Conservation (phyloP, 495 filamentous ascomycete species). For the Cairneyella variabilis region DNA sequence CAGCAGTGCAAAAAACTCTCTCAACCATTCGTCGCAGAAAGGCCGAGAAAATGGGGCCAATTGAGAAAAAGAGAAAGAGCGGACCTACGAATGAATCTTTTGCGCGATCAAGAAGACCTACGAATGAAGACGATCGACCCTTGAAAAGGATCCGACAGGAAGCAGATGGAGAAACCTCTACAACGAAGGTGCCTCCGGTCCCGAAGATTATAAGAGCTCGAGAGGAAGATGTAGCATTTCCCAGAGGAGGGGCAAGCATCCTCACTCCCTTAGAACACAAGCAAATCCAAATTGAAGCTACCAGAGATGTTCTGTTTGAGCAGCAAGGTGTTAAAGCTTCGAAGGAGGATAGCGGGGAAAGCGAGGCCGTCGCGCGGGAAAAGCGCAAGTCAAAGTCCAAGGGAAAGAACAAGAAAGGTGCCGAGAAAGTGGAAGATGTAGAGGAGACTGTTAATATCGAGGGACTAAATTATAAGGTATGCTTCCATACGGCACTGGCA, state of each 20-base stretch:
- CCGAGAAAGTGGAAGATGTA: constrained; percentile 34
- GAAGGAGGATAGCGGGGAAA: constrained; percentile 33
- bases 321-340: constrained; percentile 51
- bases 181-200: constrained; percentile 4
- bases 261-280: constrained; percentile 93
- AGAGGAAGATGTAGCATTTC: constrained; percentile 84
- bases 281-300: constrained; percentile 92
- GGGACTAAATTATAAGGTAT: constrained; percentile 83
- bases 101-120: constrained; percentile 21
- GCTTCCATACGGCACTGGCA: constrained; percentile 20
- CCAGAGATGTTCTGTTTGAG: constrained; percentile 89
- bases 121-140: constrained; percentile 13
- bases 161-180: constrained; percentile 5
- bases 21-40: no score
- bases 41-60: constrained; percentile 31
- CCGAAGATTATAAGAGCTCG: constrained; percentile 35
- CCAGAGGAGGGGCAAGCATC: constrained; percentile 85
- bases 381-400: constrained; percentile 52
- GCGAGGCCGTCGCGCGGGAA: constrained; percentile 37
- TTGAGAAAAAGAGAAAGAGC: constrained; percentile 28
- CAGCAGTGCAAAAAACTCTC: no score
- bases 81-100: constrained; percentile 27
- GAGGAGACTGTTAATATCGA: constrained; percentile 71
- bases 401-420: constrained; percentile 50
- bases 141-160: constrained; percentile 25